Conservation (phyloP, 73 alveolate species). For the Durusdinium trenchii region DNA sequence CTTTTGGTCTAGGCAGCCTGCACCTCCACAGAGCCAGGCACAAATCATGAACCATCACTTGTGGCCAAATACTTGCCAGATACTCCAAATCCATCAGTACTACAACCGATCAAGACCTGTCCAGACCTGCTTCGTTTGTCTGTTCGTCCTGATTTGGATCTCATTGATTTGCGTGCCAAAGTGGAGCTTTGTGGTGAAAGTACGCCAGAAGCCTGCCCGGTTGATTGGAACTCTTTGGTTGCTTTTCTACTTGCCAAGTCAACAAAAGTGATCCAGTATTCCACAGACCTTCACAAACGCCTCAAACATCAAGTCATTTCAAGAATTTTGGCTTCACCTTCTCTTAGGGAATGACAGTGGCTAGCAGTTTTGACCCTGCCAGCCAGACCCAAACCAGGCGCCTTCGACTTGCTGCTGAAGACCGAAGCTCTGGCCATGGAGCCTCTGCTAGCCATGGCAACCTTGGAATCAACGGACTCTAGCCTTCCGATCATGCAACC, state of each 20-base stretch:
- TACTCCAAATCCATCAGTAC: no score
- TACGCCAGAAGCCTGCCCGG: conserved; percentile 31
- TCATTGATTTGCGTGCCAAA: conserved; percentile 43
- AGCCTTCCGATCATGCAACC: no score
- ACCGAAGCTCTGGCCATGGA: conserved; percentile 21
- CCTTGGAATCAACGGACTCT: no score
- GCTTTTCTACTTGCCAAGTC: not conserved
- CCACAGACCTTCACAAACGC: no score
- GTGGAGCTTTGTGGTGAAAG: not conserved
- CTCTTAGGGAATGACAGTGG: not conserved
- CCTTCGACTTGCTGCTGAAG: conserved; percentile 57
- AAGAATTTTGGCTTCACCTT: not conserved
- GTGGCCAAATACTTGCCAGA: no score
- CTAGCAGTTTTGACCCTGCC: not conserved
- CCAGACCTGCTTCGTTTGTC: no score
- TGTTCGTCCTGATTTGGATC: conserved; percentile 11
- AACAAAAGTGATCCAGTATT: no score
- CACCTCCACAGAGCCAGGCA: no score
- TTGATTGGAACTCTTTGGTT: not conserved
- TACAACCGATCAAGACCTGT: no score
- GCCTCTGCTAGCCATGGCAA: conserved; percentile 60
- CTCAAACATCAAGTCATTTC: not conserved
- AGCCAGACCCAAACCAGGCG: not conserved
- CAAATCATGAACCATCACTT: no score
- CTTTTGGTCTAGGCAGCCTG: no score